Evolutionary conservation across 108 stramenopile genomes (phyloP), one percentile per base, ranked within the genome.

Genomic region (Pseudonitzschia multiseries): DNA sequence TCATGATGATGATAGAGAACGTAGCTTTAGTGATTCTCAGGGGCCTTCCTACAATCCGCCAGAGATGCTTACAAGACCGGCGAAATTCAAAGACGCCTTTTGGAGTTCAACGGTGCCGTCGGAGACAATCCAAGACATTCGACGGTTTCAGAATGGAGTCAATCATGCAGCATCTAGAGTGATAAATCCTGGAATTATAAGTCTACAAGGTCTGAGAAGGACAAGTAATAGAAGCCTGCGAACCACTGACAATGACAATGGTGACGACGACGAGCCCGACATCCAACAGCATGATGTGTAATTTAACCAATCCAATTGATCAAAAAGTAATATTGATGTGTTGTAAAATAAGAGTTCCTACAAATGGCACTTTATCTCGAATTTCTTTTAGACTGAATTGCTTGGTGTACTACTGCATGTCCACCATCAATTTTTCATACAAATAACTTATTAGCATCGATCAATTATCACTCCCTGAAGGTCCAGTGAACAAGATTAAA

Each of bases 111-210:
- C 91, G 4, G 66, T 94, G 3, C 93, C 93, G 17, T 70, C 74
- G 26, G 93, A 94, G 67, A 91, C 91, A 0, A 69, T 90, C 56
- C 73, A 87, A 42, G 93, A 94, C 65, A 94, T 94, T 66, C 83
- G 85, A 70, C 67, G 89, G 54, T 68, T 94, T 28, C 73, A 75
- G 32, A 73, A 71, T 40, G 83, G 82, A 42, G 76, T 78, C 26
- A 68, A 79, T 46, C 72, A 57, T 22, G 78, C 68, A 5, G 71
- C 71, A 0, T 46, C 60, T 32, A 68, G 73, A 42, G 68, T 57
- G 8, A 50, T 65, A 26, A 70, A 70, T 71, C 71, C 78, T 13
- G 82, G 82, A 31, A 24, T 69, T 15, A 83, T 83, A 27, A 76
- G 74, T 54, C 27, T 83, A 33, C 73, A 73, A 40, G 62, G 68